phyloP scores from a whole-genome alignment of 106 monocot species.

The Apostasia shenzhenica region DNA sequence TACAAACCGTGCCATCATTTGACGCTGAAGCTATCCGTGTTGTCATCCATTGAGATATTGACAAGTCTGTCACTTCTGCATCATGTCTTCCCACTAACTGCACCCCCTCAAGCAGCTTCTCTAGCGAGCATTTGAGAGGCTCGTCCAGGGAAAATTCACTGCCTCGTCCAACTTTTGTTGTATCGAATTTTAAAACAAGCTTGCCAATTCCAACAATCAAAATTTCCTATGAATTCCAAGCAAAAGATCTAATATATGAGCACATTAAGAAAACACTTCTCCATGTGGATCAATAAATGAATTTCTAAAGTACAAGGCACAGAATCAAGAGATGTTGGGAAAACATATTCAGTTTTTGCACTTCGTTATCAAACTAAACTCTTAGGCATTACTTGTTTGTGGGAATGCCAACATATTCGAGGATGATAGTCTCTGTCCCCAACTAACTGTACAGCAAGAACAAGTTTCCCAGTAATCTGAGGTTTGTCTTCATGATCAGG shows the following conservation, averaged over 20 bases:
- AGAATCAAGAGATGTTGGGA: neutral
- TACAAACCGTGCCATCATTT: constrained; percentile 89
- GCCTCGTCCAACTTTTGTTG: constrained; percentile 71
- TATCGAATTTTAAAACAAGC: constrained; percentile 79
- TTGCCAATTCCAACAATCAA: constrained; percentile 83
- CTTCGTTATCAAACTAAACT: neutral
- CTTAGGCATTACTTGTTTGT: constrained; percentile 77
- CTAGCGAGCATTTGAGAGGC: constrained; percentile 65
- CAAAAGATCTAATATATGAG: neutral
- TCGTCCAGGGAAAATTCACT: constrained; percentile 69
- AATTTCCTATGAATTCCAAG: constrained; percentile 49
- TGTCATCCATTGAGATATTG: constrained; percentile 98
- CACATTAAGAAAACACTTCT: neutral
- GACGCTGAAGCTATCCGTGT: constrained; percentile 92
- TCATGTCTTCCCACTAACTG: constrained; percentile 87
- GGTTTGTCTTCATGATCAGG: constrained; percentile 83
- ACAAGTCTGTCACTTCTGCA: constrained; percentile 86
- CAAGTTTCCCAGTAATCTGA: constrained; percentile 73
- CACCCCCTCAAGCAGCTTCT: constrained; percentile 74
- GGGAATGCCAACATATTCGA: constrained; percentile 90
- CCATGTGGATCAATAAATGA: constrained; percentile 1
- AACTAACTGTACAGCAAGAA: constrained; percentile 75
- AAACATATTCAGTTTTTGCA: neutral
- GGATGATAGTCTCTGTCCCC: constrained; percentile 76
- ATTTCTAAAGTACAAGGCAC: neutral